These are phyloP conservation scores for Hygrophila difformis DNA, from an alignment of 257 asterid genomes.

Conservation along the genomic window DNA sequence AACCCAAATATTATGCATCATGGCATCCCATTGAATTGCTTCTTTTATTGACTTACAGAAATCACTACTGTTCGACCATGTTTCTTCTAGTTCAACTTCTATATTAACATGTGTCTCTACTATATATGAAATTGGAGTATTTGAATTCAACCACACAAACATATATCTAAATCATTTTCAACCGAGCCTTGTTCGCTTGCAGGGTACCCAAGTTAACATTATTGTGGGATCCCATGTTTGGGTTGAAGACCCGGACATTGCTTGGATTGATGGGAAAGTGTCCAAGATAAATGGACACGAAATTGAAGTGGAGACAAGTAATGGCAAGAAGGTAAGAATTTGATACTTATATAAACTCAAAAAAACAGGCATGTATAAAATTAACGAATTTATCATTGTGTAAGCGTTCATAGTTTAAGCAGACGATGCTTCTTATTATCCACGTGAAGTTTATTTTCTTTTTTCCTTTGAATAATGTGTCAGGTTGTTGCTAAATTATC, in stretches of 20 bases:
- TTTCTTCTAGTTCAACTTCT: neutral
- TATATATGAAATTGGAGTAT: constrained; percentile 7
- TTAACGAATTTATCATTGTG: neutral
- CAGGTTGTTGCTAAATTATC: constrained; percentile 48
- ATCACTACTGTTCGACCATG: neutral
- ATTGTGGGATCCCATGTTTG: constrained; percentile 86
- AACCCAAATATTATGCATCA: no score
- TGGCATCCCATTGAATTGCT: neutral
- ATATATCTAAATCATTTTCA: neutral
- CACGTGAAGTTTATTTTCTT: constrained; percentile 12
- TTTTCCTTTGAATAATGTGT: constrained; percentile 16
- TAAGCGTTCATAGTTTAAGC: neutral
- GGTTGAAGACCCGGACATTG: constrained; percentile 70
- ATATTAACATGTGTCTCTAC: constrained; percentile 7
- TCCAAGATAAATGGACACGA: constrained; percentile 65
- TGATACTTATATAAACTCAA: no score
- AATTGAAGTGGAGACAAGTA: constrained; percentile 50
- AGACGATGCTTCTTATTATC: neutral
- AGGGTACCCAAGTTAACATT: constrained; percentile 82
- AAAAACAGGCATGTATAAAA: no score
- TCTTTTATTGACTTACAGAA: neutral
- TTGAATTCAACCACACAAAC: neutral
- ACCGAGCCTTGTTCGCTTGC: constrained; percentile 24
- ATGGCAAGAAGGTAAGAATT: constrained; percentile 60
- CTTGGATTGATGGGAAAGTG: constrained; percentile 80